These are phyloP conservation scores for Cyclocybe cylindracea DNA, from an alignment of 768 basidiomycete species.

Conservation along the genomic window DNA sequence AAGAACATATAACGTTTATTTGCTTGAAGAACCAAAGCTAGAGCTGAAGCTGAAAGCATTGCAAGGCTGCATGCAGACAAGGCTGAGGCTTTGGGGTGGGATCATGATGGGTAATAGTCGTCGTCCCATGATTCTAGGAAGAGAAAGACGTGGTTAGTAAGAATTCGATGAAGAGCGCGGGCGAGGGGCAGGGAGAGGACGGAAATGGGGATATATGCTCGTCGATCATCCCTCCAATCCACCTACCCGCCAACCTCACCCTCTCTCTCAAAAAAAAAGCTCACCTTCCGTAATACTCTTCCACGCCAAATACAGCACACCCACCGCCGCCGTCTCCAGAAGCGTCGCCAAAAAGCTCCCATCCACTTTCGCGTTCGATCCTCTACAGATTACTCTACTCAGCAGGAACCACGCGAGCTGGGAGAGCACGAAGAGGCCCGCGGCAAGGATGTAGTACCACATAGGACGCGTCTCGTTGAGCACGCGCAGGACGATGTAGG, in stretches of 20 bases:
- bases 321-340: slow-evolving; percentile 76
- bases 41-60: neutral
- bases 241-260: no score
- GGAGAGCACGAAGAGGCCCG: slow-evolving; percentile 73
- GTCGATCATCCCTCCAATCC: neutral
- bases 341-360: slow-evolving; percentile 86
- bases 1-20: neutral
- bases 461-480: slow-evolving; percentile 82
- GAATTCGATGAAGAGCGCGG: neutral
- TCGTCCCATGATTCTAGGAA: slow-evolving; percentile 35
- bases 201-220: neutral
- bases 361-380: slow-evolving; percentile 71
- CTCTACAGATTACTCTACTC: slow-evolving; percentile 73
- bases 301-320: slow-evolving; percentile 78
- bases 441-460: slow-evolving; percentile 73
- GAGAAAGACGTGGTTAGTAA: slow-evolving; percentile 1
- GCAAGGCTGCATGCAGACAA: neutral
- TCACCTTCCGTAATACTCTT: slow-evolving; percentile 85
- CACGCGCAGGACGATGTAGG: slow-evolving; percentile 74
- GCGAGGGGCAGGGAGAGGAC: slow-evolving; percentile 1
- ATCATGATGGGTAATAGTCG: slow-evolving; percentile 27
- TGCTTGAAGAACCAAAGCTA: no score
- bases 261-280: no score
- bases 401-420: slow-evolving; percentile 87
- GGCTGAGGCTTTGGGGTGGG: neutral